phyloP scores from a whole-genome alignment of 2,329 filamentous ascomycete genomes.

The Ophiocordyceps australis region DNA sequence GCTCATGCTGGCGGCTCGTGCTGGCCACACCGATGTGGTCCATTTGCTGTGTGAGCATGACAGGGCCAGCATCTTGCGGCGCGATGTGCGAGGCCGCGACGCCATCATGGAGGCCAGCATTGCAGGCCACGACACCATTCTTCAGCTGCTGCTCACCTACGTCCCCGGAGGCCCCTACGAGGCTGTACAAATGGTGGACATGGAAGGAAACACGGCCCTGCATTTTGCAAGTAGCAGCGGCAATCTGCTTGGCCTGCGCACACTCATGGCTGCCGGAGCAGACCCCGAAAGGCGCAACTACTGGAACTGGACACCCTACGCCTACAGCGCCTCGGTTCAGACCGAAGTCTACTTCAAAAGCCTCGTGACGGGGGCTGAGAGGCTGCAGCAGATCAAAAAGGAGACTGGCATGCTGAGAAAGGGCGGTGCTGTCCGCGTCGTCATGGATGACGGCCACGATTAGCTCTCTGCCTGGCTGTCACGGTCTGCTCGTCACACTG shows the following conservation, averaged over 20 bases:
- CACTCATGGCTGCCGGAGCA: slow-evolving; percentile 62
- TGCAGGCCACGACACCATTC: slow-evolving; percentile 41
- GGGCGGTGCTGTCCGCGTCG: slow-evolving; percentile 23
- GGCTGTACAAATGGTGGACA: slow-evolving; percentile 40
- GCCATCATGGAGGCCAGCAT: slow-evolving; percentile 49
- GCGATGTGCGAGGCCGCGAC: slow-evolving; percentile 51
- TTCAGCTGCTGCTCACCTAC: slow-evolving; percentile 47
- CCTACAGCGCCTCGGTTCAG: slow-evolving; percentile 65
- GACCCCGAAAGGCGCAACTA: slow-evolving; percentile 54
- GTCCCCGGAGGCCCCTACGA: slow-evolving; percentile 32
- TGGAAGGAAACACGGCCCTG: slow-evolving; percentile 67
- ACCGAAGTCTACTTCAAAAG: slow-evolving; percentile 73
- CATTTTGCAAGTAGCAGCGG: slow-evolving; percentile 77
- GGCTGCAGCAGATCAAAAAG: slow-evolving; percentile 24
- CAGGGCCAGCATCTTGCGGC: slow-evolving; percentile 41
- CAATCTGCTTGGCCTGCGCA: slow-evolving; percentile 58
- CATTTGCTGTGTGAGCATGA: slow-evolving; percentile 49
- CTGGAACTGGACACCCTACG: slow-evolving; percentile 69
- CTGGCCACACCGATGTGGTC: slow-evolving; percentile 56
- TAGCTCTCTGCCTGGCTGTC: no score
- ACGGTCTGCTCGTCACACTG: no score
- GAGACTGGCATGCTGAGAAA: slow-evolving; percentile 21
- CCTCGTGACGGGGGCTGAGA: slow-evolving; percentile 53
- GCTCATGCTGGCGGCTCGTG: slow-evolving; percentile 56
- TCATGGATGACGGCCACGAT: slow-evolving; percentile 18